A percentile compares a stretch with the other conserved stretches of the same genome.
Evolutionary conservation across 1,284 basidiomycete species (phyloP).

Genomic region (Sutorius eximius): DNA sequence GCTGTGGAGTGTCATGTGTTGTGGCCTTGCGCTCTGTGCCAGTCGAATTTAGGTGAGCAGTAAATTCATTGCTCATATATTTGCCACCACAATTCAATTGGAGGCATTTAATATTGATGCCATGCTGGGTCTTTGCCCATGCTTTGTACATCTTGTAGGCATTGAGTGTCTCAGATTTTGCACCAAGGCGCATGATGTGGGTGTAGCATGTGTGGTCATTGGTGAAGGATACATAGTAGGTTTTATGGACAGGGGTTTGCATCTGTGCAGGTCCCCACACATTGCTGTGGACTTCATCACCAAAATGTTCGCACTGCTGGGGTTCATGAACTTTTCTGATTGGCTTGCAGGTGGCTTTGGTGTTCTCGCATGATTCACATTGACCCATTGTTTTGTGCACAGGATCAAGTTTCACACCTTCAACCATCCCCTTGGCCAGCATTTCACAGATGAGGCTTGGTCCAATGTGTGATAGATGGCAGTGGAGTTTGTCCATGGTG

Average conservation of each 20-base stretch:
- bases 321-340: background rate
- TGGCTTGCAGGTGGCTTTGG: background rate
- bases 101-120: background rate
- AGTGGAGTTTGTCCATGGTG: background rate
- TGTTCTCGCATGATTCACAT: background rate
- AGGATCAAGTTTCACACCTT: background rate
- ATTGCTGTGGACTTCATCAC: background rate
- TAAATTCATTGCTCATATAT: background rate
- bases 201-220: background rate
- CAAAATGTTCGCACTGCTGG: accelerated
- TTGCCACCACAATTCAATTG: too few species aligned
- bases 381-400: background rate
- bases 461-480: background rate
- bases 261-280: background rate
- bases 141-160: background rate
- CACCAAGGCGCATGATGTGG: background rate
- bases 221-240: background rate
- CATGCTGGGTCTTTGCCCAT: background rate
- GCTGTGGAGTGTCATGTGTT: too few species aligned
- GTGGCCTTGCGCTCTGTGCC: background rate
- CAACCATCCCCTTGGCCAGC: background rate
- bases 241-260: background rate
- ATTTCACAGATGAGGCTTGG: background rate
- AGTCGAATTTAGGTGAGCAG: background rate
- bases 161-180: background rate